These are phyloP conservation scores for Bertia moriformis DNA, from an alignment of 2,329 filamentous ascomycete species.

Conservation along the genomic window DNA sequence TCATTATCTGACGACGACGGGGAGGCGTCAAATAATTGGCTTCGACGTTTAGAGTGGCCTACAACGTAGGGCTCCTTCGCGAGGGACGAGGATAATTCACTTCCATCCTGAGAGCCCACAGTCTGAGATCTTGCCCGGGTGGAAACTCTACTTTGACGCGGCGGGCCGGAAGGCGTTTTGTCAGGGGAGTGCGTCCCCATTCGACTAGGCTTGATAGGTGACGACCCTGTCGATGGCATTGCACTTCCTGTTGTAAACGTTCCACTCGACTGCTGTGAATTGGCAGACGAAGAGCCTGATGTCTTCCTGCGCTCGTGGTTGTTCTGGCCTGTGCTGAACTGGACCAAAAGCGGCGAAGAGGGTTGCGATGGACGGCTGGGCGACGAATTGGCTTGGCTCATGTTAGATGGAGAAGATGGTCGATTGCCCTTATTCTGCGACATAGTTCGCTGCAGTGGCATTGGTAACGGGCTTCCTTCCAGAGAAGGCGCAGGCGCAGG, in stretches of 20 bases:
- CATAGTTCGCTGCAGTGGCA: slow-evolving; percentile 66
- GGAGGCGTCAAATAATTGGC: slow-evolving; percentile 90
- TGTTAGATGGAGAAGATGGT: slow-evolving; percentile 71
- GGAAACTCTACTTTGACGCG: slow-evolving; percentile 45
- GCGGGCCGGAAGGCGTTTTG: slow-evolving; percentile 43
- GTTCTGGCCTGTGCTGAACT: slow-evolving; percentile 79
- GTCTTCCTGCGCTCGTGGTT: slow-evolving; percentile 77
- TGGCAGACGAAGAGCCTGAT: slow-evolving; percentile 72
- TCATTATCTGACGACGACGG: slow-evolving; percentile 97
- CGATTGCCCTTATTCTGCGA: slow-evolving; percentile 71
- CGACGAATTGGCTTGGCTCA: slow-evolving; percentile 70
- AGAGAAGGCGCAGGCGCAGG: slow-evolving; percentile 55
- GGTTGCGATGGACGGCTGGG: slow-evolving; percentile 74
- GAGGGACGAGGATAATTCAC: slow-evolving; percentile 50
- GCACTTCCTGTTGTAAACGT: slow-evolving; percentile 1
- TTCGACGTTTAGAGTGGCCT: slow-evolving; percentile 76
- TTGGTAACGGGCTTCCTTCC: slow-evolving; percentile 74
- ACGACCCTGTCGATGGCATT: background rate
- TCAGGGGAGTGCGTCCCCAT: slow-evolving; percentile 45
- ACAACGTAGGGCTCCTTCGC: slow-evolving; percentile 41
- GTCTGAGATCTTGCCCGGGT: slow-evolving; percentile 74
- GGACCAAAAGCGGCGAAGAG: slow-evolving; percentile 85
- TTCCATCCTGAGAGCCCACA: slow-evolving; percentile 84
- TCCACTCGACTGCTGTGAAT: slow-evolving; percentile 61
- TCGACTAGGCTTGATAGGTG: slow-evolving; percentile 21